phyloP scores from a whole-genome alignment of 1,284 basidiomycete species.

The Flammula alnicola region DNA sequence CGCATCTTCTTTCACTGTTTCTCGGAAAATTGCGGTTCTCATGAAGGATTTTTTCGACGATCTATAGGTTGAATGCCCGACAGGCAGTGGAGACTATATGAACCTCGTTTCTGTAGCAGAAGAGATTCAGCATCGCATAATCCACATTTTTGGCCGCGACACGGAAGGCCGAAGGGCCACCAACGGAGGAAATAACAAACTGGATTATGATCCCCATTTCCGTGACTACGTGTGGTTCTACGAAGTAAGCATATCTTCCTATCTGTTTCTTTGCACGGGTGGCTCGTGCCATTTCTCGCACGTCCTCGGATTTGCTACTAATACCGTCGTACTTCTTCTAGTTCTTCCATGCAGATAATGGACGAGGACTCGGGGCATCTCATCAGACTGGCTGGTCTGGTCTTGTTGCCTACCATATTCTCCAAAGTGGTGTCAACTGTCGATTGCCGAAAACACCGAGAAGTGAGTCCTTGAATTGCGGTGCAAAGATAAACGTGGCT shows the following conservation, averaged over 20 bases:
- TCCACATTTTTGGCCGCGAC: conserved; percentile 95
- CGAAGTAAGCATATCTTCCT: conserved; percentile 58
- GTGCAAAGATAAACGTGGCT: conserved; percentile 1
- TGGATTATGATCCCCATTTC: conserved; percentile 96
- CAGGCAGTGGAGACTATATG: conserved; percentile 95
- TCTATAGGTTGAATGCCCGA: conserved; percentile 87
- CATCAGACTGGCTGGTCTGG: conserved; percentile 99
- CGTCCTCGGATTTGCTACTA: no score
- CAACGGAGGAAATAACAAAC: conserved; percentile 87
- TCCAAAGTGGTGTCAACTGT: conserved; percentile 85
- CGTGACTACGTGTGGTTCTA: conserved; percentile 96
- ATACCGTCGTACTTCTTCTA: no score
- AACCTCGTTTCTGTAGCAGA: conserved; percentile 92
- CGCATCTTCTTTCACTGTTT: not conserved
- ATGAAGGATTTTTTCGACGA: conserved; percentile 4
- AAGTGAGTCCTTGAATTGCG: conserved; percentile 53
- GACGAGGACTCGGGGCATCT: conserved; percentile 91
- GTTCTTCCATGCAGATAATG: conserved; percentile 96
- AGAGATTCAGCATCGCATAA: conserved; percentile 96
- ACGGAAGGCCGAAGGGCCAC: conserved; percentile 84
- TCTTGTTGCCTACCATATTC: conserved; percentile 89
- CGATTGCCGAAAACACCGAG: conserved; percentile 86
- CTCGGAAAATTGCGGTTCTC: not conserved
- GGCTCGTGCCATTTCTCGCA: no score
- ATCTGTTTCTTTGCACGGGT: not conserved